Conservation (phyloP, 2,329 filamentous ascomycete species). For the Orbilia blumenaviensis region DNA sequence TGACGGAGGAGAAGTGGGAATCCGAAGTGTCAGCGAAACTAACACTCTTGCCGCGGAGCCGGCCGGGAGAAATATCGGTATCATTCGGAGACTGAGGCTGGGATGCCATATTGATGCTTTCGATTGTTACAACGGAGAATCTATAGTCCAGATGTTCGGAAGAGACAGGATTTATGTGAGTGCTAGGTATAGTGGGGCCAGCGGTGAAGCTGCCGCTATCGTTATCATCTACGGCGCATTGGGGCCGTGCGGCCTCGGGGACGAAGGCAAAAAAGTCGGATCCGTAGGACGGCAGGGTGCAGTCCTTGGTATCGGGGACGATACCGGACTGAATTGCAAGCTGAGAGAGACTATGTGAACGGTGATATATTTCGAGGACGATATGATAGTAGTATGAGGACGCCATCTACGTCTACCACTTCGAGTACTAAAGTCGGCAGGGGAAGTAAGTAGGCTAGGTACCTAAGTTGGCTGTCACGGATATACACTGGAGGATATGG, state of each 20-base stretch:
- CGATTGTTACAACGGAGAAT: conserved; percentile 42
- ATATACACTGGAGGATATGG: too few species aligned
- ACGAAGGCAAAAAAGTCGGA: conserved; percentile 42
- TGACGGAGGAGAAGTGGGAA: conserved; percentile 69
- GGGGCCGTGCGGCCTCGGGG: neutral
- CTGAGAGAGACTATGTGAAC: conserved; percentile 22
- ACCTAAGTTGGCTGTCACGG: too few species aligned
- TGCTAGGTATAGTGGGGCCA: too few species aligned
- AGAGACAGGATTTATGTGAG: neutral
- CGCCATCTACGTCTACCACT: conserved; percentile 40
- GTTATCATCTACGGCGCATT: conserved; percentile 13
- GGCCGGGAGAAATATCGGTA: conserved; percentile 10
- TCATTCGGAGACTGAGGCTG: conserved; percentile 7
- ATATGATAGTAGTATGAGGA: conserved; percentile 53
- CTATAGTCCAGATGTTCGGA: conserved; percentile 36
- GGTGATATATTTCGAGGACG: conserved; percentile 32
- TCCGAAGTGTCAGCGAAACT: conserved; percentile 45
- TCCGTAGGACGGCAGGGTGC: conserved; percentile 6
- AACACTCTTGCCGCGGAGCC: conserved; percentile 44
- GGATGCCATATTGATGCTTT: conserved; percentile 46
- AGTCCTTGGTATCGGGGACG: conserved; percentile 17
- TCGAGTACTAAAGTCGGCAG: too few species aligned
- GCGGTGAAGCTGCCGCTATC: neutral
- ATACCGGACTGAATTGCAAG: conserved; percentile 20
- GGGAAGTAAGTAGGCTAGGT: too few species aligned